These are phyloP conservation scores for Platanthera zijinensis DNA, from an alignment of 106 monocot genomes.

Conservation along the genomic window DNA sequence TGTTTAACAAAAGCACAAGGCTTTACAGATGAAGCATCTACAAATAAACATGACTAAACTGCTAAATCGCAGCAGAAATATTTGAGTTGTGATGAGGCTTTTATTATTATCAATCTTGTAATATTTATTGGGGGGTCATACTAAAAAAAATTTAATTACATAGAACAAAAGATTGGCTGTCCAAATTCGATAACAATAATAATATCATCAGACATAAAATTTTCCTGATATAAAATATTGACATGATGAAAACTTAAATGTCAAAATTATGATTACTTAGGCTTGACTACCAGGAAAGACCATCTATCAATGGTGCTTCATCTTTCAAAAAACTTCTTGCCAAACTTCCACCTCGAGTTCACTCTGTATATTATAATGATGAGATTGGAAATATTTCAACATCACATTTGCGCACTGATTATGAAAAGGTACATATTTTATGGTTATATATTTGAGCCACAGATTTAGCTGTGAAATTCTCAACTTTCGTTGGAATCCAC, in stretches of 20 bases:
- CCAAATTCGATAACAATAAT: too few species aligned
- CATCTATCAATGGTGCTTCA: slow-evolving; percentile 43
- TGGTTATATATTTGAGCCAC: background rate
- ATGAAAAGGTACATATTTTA: slow-evolving; percentile 43
- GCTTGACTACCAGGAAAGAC: slow-evolving; percentile 81
- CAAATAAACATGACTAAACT: too few species aligned
- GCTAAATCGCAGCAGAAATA: too few species aligned
- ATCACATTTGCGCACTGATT: slow-evolving; percentile 57
- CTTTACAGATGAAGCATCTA: background rate
- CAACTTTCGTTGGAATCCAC: background rate
- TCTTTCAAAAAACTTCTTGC: slow-evolving; percentile 78
- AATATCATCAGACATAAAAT: too few species aligned
- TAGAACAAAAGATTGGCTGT: too few species aligned
- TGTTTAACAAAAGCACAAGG: too few species aligned
- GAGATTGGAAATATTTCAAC: slow-evolving; percentile 81
- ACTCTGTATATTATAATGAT: slow-evolving; percentile 83
- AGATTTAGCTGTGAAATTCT: background rate
- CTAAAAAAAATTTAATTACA: too few species aligned
- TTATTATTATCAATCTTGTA: too few species aligned
- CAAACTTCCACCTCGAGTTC: slow-evolving; percentile 62
- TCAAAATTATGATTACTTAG: slow-evolving; percentile 12
- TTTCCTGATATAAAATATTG: too few species aligned
- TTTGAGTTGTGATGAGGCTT: too few species aligned
- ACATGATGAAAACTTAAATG: too few species aligned
- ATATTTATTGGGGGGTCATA: too few species aligned